phyloP scores from a whole-genome alignment of 495 filamentous ascomycete species.

The Penicillium cinerascens region DNA sequence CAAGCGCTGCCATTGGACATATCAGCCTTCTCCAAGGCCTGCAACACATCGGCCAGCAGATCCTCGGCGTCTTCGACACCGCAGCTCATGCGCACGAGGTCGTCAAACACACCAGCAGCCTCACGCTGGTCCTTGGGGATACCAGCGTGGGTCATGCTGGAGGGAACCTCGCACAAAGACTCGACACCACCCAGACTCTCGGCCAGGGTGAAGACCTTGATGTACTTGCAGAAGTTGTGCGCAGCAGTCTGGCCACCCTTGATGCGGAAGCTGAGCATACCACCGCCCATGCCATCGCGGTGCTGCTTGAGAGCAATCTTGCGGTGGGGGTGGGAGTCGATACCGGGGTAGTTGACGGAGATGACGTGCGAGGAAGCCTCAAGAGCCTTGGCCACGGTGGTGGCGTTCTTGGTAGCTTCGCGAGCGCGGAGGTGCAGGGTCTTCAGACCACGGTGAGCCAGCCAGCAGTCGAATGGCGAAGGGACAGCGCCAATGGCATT shows the following conservation, averaged over 20 bases:
- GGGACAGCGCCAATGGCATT: constrained; percentile 97
- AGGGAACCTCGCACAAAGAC: constrained; percentile 84
- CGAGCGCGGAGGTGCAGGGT: constrained; percentile 90
- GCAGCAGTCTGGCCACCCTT: constrained; percentile 83
- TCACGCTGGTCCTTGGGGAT: constrained; percentile 89
- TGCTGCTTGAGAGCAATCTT: constrained; percentile 85
- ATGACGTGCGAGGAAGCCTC: constrained; percentile 78
- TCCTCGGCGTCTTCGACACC: constrained; percentile 91
- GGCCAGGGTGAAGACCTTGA: constrained; percentile 86
- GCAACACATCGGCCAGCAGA: constrained; percentile 74
- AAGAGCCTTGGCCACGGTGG: constrained; percentile 69
- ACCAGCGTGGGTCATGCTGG: constrained; percentile 93
- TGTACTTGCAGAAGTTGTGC: constrained; percentile 86
- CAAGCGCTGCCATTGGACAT: constrained; percentile 29
- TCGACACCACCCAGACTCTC: constrained; percentile 94
- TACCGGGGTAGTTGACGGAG: constrained; percentile 91
- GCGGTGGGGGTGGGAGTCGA: constrained; percentile 81
- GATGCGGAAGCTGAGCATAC: constrained; percentile 96
- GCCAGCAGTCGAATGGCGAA: constrained; percentile 95
- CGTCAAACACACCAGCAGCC: constrained; percentile 91
- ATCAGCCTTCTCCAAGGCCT: constrained; percentile 77
- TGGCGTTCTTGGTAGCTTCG: constrained; percentile 79
- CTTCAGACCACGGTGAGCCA: constrained; percentile 97
- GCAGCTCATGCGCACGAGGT: constrained; percentile 90
- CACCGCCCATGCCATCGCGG: constrained; percentile 89